phyloP scores from a whole-genome alignment of 495 filamentous ascomycete species.

The Chaetomium tenue region DNA sequence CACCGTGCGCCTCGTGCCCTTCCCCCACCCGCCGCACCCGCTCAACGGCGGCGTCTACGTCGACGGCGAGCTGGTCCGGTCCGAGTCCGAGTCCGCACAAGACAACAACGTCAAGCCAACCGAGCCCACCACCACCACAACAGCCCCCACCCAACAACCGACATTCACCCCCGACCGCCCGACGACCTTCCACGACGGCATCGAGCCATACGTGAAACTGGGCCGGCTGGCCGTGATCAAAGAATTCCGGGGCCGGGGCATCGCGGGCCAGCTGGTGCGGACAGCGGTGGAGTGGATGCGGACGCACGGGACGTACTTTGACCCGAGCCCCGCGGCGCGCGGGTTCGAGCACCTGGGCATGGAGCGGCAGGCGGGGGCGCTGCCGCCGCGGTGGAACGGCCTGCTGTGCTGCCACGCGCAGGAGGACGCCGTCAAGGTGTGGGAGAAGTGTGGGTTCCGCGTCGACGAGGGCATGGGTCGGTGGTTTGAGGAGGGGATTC shows the following conservation, averaged over 20 bases:
- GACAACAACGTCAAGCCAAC: conserved; percentile 14
- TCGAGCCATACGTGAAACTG: conserved; percentile 74
- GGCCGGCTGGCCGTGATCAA: conserved; percentile 68
- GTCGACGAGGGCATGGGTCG: conserved; percentile 66
- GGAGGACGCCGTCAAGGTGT: conserved; percentile 57
- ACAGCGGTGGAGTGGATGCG: conserved; percentile 61
- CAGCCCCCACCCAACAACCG: conserved; percentile 11
- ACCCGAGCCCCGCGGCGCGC: conserved; percentile 48
- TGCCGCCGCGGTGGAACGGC: conserved; percentile 60
- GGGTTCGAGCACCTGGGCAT: conserved; percentile 40
- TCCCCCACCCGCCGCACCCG: conserved; percentile 64
- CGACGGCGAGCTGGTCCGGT: conserved; percentile 33
- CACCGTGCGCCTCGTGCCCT: conserved; percentile 74
- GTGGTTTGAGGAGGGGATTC: conserved; percentile 83
- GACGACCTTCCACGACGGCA: conserved; percentile 51
- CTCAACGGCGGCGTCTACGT: conserved; percentile 44
- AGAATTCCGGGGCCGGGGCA: conserved; percentile 60
- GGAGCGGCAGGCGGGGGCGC: conserved; percentile 20
- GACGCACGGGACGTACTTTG: conserved; percentile 52
- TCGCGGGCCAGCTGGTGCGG: conserved; percentile 62
- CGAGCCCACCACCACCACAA: conserved; percentile 9
- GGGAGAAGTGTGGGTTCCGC: conserved; percentile 65
- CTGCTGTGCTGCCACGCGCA: conserved; percentile 75
- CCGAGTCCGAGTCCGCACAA: conserved; percentile 4
- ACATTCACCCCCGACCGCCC: conserved; percentile 42